Percentiles rank a stretch among this genome's conserved stretches.
Evolutionary conservation across 2,329 filamentous ascomycete genomes (phyloP).

Genomic region (Colletotrichum orchidophilum): DNA sequence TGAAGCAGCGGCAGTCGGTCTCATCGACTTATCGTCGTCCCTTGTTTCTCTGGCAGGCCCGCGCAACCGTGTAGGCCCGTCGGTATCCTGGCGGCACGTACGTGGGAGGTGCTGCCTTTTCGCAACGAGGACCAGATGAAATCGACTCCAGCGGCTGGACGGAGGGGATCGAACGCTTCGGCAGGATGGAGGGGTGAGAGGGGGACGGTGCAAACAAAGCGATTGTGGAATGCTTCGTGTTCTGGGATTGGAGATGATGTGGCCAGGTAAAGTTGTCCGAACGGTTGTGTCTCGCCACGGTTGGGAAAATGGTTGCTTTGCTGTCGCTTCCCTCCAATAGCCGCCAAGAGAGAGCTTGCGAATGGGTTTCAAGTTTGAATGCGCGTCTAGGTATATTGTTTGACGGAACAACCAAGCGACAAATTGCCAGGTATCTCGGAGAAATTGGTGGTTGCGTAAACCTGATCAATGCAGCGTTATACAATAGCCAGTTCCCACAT

Average conservation of each 20-base stretch:
- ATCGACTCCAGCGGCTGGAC: conserved; percentile 3
- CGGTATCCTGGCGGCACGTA: conserved; percentile 6
- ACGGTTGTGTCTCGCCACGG: not conserved
- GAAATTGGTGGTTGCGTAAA: conserved; percentile 13
- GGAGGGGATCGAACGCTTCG: conserved; percentile 9
- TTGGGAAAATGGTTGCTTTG: not conserved
- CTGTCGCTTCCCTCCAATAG: conserved; percentile 8
- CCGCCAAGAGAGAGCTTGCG: conserved; percentile 15
- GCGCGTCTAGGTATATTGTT: not conserved
- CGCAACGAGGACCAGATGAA: not conserved
- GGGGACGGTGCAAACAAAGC: not conserved
- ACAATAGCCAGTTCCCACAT: conserved; percentile 26
- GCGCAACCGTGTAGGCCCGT: conserved; percentile 10
- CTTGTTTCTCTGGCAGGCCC: not conserved
- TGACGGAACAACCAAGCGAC: no score
- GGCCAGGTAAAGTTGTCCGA: not conserved
- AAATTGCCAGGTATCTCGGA: not conserved
- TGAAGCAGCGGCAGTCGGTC: conserved; percentile 22
- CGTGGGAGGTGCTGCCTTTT: conserved; percentile 1
- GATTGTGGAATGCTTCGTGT: not conserved
- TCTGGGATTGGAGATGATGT: not conserved
- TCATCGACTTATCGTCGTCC: conserved; percentile 22
- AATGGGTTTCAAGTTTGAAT: conserved; percentile 5
- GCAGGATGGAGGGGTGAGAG: not conserved
- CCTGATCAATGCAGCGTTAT: conserved; percentile 16